Base-by-base conservation (phyloP, 768 basidiomycete genomes). In the Podaxis sp. region DNA sequence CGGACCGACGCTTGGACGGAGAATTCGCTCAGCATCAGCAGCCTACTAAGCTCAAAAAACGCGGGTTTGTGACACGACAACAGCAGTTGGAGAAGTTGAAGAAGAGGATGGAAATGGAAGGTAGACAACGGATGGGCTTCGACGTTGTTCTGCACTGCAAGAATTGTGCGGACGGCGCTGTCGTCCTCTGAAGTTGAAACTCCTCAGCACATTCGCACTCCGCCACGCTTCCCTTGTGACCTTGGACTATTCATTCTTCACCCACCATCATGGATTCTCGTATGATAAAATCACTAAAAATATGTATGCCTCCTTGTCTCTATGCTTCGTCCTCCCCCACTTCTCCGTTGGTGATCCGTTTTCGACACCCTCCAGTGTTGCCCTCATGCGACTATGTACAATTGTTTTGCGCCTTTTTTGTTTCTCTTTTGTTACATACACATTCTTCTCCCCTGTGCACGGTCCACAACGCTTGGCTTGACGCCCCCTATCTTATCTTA, bases 41-140 rank as follows among this genome's bases (percentile, higher is more conserved):
- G 37, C 49, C 15, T 17, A 26, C 17, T 56, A 24, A 56, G 22
- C 56, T 15, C 36, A 63, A 36, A 41, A 71, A 71, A 62, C 68
- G 75, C 64, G 74, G 75, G 61, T 90, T 79, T 69, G 86, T 90
- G 52, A 80, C 86, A 28, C 87, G 82, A 70, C 82, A 87, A 68
- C 82, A 77, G 66, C 91, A 93, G 72, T 72, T 93, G 67, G 82
- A 84, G 70, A 86, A 82, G 74, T 74, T 93, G 67, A 80, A 78
- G 71, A 68, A 72, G 36, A 83, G 87, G 66, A 74, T 93, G 70
- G 77, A 82, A 67, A 71, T 67, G 50, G 79, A 82, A 66, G 73
- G 75, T 63, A 60, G 58, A 33, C 59, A 66, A 55, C 68, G 66
- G 57, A 73, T 71, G 67, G 71, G 66, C 64, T 71, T 65, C 61